These are phyloP conservation scores for Petunia axillaris DNA, from an alignment of 257 asterid genomes.

Conservation along the genomic window DNA sequence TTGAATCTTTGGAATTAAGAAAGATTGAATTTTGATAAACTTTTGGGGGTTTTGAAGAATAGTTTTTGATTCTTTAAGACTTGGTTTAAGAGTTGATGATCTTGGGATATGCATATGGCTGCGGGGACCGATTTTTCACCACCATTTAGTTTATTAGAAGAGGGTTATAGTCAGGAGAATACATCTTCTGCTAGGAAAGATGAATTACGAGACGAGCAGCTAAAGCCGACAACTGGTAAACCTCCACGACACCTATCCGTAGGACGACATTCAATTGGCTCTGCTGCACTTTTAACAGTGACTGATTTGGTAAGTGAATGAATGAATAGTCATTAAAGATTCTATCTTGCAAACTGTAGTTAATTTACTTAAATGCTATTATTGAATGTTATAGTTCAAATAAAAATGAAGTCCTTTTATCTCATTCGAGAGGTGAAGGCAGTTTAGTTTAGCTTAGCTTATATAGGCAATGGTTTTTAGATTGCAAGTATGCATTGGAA, in stretches of 20 bases:
- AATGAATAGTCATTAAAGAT: background rate
- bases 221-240: conserved; percentile 47
- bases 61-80: background rate
- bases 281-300: conserved; percentile 49
- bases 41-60: background rate
- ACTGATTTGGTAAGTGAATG: conserved; percentile 55
- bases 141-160: conserved; percentile 45
- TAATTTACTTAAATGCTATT: conserved; percentile 1
- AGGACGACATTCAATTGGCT: conserved; percentile 54
- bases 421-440: background rate
- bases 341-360: conserved; percentile 18
- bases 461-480: background rate
- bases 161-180: conserved; percentile 43
- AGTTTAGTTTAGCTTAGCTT: background rate
- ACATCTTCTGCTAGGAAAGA: conserved; percentile 43
- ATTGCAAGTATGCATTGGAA: no score
- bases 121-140: conserved; percentile 64
- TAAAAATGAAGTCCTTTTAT: background rate
- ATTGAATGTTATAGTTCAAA: background rate
- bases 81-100: conserved; percentile 38
- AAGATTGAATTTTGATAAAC: conserved; percentile 7
- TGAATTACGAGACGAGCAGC: conserved; percentile 46
- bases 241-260: conserved; percentile 65
- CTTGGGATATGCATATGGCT: conserved; percentile 58
- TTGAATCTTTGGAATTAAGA: background rate